Conservation (phyloP, 768 basidiomycete genomes). For the Amanita pallidorosea region DNA sequence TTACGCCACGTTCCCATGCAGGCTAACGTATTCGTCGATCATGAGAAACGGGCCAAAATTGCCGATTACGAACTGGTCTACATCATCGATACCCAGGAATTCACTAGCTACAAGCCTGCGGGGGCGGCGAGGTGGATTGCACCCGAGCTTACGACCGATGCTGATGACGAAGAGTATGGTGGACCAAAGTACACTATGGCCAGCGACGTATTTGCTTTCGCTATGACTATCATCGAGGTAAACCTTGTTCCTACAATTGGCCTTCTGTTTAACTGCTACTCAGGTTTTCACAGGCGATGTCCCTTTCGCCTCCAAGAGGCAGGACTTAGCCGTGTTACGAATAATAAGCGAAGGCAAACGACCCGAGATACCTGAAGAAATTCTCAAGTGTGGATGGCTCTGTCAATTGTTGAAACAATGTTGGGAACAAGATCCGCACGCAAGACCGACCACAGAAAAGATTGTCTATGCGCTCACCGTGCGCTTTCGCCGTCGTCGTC, state of each 20-base stretch:
- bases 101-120: constrained; percentile 14
- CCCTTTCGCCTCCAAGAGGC: background rate
- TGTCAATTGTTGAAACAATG: background rate
- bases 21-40: constrained; percentile 19
- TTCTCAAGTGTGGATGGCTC: background rate
- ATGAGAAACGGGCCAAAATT: constrained; percentile 12
- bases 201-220: constrained; percentile 18
- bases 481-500: background rate
- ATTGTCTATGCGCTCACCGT: background rate
- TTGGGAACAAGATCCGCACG: background rate
- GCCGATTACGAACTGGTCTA: constrained; percentile 18
- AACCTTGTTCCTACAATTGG: background rate
- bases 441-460: background rate
- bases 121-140: constrained; percentile 20
- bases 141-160: constrained; percentile 18
- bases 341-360: background rate
- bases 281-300: background rate
- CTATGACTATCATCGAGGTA: constrained; percentile 20
- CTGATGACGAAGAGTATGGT: constrained; percentile 2
- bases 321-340: background rate
- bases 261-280: background rate
- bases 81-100: constrained; percentile 12
- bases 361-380: background rate
- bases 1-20: background rate
- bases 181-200: constrained; percentile 6